Base-by-base conservation (phyloP, 2,329 filamentous ascomycete genomes). In the Verticillium nonalfalfae region DNA sequence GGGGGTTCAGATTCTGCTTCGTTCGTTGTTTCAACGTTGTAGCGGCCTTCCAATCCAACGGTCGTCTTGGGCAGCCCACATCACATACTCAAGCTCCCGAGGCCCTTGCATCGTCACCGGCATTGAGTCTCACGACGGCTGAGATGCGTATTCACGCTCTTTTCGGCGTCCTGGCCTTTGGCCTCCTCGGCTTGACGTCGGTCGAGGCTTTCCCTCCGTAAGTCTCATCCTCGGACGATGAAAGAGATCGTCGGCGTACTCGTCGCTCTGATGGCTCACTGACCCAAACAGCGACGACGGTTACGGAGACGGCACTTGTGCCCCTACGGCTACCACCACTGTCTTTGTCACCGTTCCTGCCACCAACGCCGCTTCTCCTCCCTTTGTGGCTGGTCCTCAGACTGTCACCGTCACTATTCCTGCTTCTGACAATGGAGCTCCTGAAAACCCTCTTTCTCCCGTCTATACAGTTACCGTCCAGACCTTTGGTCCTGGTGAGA, bases 261-360 rank as follows among this genome's bases (percentile, higher is more conserved):
- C 4, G 64, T 15, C 11, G 50, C 26, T 11, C 15, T 55, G 34
- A 7, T 4, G 26, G 35, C 26, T 26, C 21, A 4, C 33, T 57
- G 14, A 36, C 57, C 9, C 50, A 15, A 56, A 13, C 39, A 36
- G 52, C 65, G 36, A 60, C 62, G 67, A 55, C 33, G 4, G 21
- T 11, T 55, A 58, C 57, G 62, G 60, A 36, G 39, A 45, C 52
- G 59, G 54, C 63, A 66, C 50, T 67, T 83, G 81, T 66, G 71
- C 74, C 63, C 62, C 73, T 50, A 67, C 73, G 61, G 69, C 69
- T 7, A 76, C 76, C 39, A 75, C 73, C 39, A 83, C 81, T 45
- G 74, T 83, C 63, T 79, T 81, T 66, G 70, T 84, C 65, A 82
- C 81, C 38, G 71, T 82, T 58, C 73, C 72, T 59, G 74, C 76